Conservation (phyloP, 306 rosid species). For the Luffa acutangula region DNA sequence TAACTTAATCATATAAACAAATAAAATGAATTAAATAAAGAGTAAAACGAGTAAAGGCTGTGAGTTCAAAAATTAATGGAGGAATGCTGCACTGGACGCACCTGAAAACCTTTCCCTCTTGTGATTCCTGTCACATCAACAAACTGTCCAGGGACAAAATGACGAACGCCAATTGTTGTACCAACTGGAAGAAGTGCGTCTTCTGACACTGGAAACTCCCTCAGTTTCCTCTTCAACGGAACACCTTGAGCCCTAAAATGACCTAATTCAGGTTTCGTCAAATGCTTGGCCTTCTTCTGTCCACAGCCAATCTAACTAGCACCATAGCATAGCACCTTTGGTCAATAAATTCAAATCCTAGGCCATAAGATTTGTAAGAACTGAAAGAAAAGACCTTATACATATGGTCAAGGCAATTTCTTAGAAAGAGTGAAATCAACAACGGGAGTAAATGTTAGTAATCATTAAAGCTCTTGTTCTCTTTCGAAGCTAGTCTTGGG, state of each 20-base stretch:
- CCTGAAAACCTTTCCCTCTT: slow-evolving; percentile 96
- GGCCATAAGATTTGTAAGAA: background rate
- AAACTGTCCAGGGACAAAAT: slow-evolving; percentile 93
- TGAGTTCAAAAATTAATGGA: background rate
- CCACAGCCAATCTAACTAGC: slow-evolving; percentile 99
- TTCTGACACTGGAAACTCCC: slow-evolving; percentile 85
- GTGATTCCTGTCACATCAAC: slow-evolving; percentile 82
- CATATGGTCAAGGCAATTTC: background rate
- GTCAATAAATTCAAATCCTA: slow-evolving; percentile 11
- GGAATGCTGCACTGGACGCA: slow-evolving; percentile 15
- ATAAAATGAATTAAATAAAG: background rate
- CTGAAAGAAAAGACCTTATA: background rate
- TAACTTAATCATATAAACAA: background rate
- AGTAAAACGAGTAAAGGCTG: background rate
- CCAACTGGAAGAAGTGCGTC: slow-evolving; percentile 97
- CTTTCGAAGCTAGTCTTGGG: background rate
- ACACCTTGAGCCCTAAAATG: slow-evolving; percentile 98
- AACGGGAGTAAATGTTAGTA: background rate
- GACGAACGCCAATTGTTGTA: slow-evolving; percentile 69
- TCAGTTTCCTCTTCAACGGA: slow-evolving; percentile 78
- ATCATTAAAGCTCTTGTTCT: background rate
- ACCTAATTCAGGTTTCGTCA: slow-evolving; percentile 91
- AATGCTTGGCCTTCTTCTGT: slow-evolving; percentile 87
- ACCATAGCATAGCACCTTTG: slow-evolving; percentile 31
- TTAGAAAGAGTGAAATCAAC: background rate